Percentiles rank a stretch among this genome's conserved stretches.
Evolutionary conservation across 129 eudicot species (phyloP).

Genomic region (Chrysanthemum seticuspe): DNA sequence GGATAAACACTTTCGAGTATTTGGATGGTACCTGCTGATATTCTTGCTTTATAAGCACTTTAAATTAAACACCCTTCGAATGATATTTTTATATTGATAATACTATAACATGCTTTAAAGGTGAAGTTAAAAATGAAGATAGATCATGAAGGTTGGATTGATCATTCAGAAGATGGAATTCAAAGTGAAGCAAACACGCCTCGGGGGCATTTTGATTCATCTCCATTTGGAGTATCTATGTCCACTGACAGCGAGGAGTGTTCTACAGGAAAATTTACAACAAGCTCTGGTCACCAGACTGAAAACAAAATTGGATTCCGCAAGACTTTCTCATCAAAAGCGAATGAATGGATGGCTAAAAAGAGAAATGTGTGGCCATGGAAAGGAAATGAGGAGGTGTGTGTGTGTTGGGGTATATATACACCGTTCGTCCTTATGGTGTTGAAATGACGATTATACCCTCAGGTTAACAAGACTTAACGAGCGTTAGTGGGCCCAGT

Average conservation of each 20-base stretch:
- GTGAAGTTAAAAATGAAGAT: constrained; percentile 63
- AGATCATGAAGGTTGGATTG: constrained; percentile 55
- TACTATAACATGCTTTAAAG: constrained; percentile 50
- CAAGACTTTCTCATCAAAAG: constrained; percentile 55
- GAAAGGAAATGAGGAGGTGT: constrained; percentile 57
- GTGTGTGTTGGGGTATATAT: too few species aligned
- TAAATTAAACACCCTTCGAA: not conserved
- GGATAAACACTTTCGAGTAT: not conserved
- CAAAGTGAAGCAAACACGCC: constrained; percentile 70
- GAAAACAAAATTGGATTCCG: constrained; percentile 53
- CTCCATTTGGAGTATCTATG: constrained; percentile 48
- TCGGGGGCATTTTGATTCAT: constrained; percentile 45
- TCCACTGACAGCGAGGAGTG: constrained; percentile 32
- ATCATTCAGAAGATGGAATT: constrained; percentile 46
- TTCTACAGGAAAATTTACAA: constrained; percentile 34
- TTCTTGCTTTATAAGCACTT: too few species aligned
- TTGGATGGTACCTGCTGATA: not conserved
- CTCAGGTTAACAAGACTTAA: too few species aligned
- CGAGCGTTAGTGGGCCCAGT: too few species aligned
- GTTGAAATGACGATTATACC: too few species aligned
- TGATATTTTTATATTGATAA: constrained; percentile 23
- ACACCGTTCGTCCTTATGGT: too few species aligned
- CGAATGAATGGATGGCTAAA: constrained; percentile 69
- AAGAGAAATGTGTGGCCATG: constrained; percentile 55
- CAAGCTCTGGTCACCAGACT: constrained; percentile 48